Conservation (phyloP, 2,329 filamentous ascomycete species). For the Colletotrichum neosansevieriae region DNA sequence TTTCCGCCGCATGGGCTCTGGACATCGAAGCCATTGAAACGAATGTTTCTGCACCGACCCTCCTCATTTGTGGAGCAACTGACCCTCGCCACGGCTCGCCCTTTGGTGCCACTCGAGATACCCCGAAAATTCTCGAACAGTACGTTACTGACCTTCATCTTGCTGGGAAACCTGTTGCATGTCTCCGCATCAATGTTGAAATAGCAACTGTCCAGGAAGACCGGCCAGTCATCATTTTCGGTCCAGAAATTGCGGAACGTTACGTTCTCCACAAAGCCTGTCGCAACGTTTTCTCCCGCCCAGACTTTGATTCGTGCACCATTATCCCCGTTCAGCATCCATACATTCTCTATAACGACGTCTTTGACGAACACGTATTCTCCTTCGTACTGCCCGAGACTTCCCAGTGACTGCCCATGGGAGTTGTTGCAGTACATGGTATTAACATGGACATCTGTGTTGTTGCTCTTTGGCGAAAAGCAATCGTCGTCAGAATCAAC, state of each 20-base stretch:
- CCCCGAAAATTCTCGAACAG: slow-evolving; percentile 70
- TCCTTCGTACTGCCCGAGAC: slow-evolving; percentile 67
- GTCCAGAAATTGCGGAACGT: slow-evolving; percentile 71
- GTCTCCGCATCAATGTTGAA: slow-evolving; percentile 64
- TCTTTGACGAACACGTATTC: slow-evolving; percentile 67
- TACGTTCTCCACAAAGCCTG: slow-evolving; percentile 71
- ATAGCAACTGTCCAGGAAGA: slow-evolving; percentile 72
- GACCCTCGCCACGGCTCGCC: slow-evolving; percentile 64
- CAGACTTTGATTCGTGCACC: slow-evolving; percentile 71
- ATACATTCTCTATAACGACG: slow-evolving; percentile 69
- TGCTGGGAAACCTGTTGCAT: slow-evolving; percentile 65
- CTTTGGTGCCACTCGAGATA: slow-evolving; percentile 67
- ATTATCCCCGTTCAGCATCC: slow-evolving; percentile 62
- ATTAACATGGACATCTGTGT: slow-evolving; percentile 67
- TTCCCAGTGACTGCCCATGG: slow-evolving; percentile 69
- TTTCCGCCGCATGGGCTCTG: slow-evolving; percentile 60
- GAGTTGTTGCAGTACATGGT: slow-evolving; percentile 72
- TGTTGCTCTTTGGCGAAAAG: slow-evolving; percentile 71
- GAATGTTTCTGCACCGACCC: slow-evolving; percentile 68
- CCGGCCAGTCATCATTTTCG: slow-evolving; percentile 68
- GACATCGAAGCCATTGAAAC: slow-evolving; percentile 66
- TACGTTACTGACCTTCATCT: slow-evolving; percentile 70
- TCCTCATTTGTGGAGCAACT: slow-evolving; percentile 64
- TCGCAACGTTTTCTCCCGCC: slow-evolving; percentile 68
- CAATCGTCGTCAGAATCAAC: slow-evolving; percentile 69